Percentiles rank a stretch among this genome's conserved stretches.
These are phyloP conservation scores for Verticillium longisporum DNA, from an alignment of 2,329 filamentous ascomycete genomes.

Conservation along the genomic window DNA sequence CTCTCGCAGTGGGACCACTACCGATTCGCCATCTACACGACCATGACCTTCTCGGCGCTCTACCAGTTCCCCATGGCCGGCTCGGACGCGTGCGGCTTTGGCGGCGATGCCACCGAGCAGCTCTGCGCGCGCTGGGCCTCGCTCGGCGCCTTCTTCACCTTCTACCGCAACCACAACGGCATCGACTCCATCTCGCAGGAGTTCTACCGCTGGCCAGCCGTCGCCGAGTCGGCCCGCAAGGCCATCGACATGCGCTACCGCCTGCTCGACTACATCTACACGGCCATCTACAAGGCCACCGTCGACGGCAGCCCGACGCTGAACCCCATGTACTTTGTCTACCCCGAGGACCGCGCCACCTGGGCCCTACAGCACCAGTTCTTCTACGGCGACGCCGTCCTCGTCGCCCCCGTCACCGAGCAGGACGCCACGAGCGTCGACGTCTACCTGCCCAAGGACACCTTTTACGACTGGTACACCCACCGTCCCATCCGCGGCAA, in stretches of 20 bases:
- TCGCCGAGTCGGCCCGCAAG: constrained; percentile 54
- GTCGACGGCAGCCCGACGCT: constrained; percentile 62
- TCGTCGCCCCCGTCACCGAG: constrained; percentile 62
- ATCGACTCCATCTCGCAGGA: constrained; percentile 58
- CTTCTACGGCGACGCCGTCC: constrained; percentile 57
- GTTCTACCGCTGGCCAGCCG: constrained; percentile 62
- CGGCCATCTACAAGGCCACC: constrained; percentile 61
- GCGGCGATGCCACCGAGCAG: constrained; percentile 59
- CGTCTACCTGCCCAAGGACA: constrained; percentile 63
- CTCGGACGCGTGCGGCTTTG: constrained; percentile 64
- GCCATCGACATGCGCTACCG: constrained; percentile 67
- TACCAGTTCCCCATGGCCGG: constrained; percentile 65
- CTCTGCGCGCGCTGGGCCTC: constrained; percentile 72
- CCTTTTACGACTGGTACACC: constrained; percentile 81
- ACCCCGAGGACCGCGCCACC: constrained; percentile 62
- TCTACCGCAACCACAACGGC: constrained; percentile 71
- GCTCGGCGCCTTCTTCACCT: constrained; percentile 67
- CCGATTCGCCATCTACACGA: constrained; percentile 3
- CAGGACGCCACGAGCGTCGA: constrained; percentile 55
- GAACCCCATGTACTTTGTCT: constrained; percentile 69
- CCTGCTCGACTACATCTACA: constrained; percentile 71
- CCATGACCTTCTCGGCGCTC: constrained; percentile 1
- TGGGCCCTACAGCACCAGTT: constrained; percentile 65
- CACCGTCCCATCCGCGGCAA: constrained; percentile 40
- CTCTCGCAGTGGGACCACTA: constrained; percentile 50